Conservation (phyloP, 2,329 filamentous ascomycete genomes). For the Aspergillus melleus region DNA sequence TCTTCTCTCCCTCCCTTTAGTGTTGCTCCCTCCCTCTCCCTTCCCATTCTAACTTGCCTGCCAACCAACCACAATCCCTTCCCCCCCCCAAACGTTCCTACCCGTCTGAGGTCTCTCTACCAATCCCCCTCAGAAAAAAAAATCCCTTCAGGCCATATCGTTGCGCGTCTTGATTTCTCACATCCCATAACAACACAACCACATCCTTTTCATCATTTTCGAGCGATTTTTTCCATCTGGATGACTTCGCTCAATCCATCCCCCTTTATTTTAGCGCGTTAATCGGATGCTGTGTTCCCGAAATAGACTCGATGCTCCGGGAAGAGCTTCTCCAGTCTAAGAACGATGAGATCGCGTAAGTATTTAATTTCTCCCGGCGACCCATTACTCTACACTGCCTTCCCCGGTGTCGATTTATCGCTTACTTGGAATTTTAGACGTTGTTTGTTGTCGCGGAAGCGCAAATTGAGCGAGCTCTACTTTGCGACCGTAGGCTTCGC, state of each 20-base stretch:
- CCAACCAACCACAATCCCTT: constrained; percentile 21
- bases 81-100: constrained; percentile 15
- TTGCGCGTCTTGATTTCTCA: constrained; percentile 30
- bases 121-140: constrained; percentile 14
- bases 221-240: constrained; percentile 47
- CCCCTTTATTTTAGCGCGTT: constrained; percentile 45
- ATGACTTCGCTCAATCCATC: constrained; percentile 41
- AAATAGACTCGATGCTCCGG: constrained; percentile 51
- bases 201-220: constrained; percentile 44
- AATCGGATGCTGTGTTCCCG: constrained; percentile 52
- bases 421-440: constrained; percentile 45
- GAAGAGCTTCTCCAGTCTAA: constrained; percentile 52
- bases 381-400: constrained; percentile 17
- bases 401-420: constrained; percentile 28
- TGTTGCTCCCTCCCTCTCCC: constrained; percentile 2
- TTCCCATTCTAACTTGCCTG: constrained; percentile 14
- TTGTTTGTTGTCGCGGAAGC: constrained; percentile 77
- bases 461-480: constrained; percentile 86
- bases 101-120: constrained; percentile 11
- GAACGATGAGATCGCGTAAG: constrained; percentile 54
- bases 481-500: constrained; percentile 67
- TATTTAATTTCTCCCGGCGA: constrained; percentile 37
- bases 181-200: constrained; percentile 41
- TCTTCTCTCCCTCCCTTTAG: background rate
- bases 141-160: constrained; percentile 34